Base-by-base conservation (phyloP, 495 filamentous ascomycete species). In the Margaritispora aquatica region DNA sequence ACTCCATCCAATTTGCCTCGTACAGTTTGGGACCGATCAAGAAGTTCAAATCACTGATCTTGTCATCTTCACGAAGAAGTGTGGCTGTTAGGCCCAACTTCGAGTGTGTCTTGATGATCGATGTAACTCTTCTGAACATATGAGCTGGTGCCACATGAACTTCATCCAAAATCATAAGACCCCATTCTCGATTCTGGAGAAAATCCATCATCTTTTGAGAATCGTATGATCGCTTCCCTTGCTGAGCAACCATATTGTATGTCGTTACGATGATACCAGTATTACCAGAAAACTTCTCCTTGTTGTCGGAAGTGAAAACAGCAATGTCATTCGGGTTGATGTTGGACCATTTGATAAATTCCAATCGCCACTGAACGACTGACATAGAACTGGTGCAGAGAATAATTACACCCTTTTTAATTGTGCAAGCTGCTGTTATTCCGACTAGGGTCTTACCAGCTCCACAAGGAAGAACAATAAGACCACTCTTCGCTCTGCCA, bases 1-100 rank as follows among this genome's bases (percentile, higher is more conserved):
- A 82, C 71, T 98, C 93, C 89, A 97, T 96, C 94, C 94, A 98
- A 70, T 98, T 98, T 24, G 94, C 94, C 70, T 98, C 94, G 72
- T 96, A 98, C 1, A 98, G 80, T 68, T 98, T 98, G 3, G 94
- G 94, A 0, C 94, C 94, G 70, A 98, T 97, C 66, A 98, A 77
- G 70, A 97, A 97, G 71, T 98, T 98, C 51, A 98, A 76, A 79
- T 97, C 92, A 21, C 87, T 88, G 65, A 98, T 97, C 74, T 97
- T 97, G 79, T 98, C 92, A 69, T 98, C 94, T 70, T 98, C 94
- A 75, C 95, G 81, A 10, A 99, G 84, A 17, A 99, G 72, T 0
- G 95, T 99, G 10, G 94, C 94, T 0, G 94, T 99, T 24, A 99
- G 77, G 29, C 94, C 94, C n/a, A 99, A 83, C 69, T 99, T 99